Evolutionary conservation across 2,329 filamentous ascomycete genomes (phyloP), one percentile per base, ranked within the genome.

Genomic region (Cephalotrichum gorgonifer): DNA sequence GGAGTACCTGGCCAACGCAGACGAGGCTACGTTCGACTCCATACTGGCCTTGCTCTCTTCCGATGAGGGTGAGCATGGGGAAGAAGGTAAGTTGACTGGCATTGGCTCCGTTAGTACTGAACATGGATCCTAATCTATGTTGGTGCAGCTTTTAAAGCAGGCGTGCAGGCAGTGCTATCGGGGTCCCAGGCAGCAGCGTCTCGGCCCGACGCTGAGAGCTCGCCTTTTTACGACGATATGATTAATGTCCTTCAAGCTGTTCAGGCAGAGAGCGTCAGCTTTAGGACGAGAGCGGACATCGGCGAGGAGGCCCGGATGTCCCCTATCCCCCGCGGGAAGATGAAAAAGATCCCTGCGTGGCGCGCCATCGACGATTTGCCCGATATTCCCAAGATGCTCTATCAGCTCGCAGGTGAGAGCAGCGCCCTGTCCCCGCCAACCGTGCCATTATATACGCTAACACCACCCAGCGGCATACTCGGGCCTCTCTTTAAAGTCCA

Each of bases 1-100:
- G 57, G 67, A 27, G 55, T 55, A 48, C 64, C 27, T 43, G 3
- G 38, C 53, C 54, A 60, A 28, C 15, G 17, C 35, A n/a, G 35
- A 41, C 11, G 45, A 48, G 15, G 26, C 23, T 41, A 31, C 45
- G 8, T 41, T 41, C 12, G 45, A 47, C 20, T 11, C 45, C 11
- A 23, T 42, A n/a, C 31, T 42, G 25, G 11, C 33, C 17, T 23
- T 28, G 8, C 35, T 30, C 6, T 31, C 31, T 23, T 9, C 7
- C 17, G 28, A 35, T 11, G 27, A 31, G n/a, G 30, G 28, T 2
- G 28, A 14, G 7, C 12, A 23, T 3, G 43, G 20, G 20, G 31
- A n/a, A 20, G n/a, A 33, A 7, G 28, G 43, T 45, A 22, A 31
- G 43, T 33, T 20, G 20, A 20, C n/a, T n/a, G n/a, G n/a, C n/a